These are phyloP conservation scores for Symmetrospora coprosmae DNA, from an alignment of 768 basidiomycete genomes.

Conservation along the genomic window DNA sequence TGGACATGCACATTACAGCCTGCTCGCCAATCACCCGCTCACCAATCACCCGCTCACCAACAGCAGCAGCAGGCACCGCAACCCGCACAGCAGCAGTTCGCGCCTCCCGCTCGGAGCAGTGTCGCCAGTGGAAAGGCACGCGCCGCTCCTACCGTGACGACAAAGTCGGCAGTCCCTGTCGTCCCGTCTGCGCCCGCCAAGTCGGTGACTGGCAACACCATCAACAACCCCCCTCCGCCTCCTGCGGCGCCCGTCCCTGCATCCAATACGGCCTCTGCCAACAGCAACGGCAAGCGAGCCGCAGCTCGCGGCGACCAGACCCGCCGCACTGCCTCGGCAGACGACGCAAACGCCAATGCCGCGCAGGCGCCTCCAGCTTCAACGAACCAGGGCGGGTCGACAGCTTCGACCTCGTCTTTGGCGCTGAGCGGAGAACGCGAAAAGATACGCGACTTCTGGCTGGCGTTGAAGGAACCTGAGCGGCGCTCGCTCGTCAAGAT, in stretches of 20 bases:
- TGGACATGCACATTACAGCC: too few relatives aligned
- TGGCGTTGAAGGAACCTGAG: constrained; percentile 75
- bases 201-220: constrained; percentile 8
- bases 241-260: constrained; percentile 9
- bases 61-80: constrained; percentile 35
- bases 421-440: constrained; percentile 74
- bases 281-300: too few relatives aligned
- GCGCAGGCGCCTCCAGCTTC: neutral
- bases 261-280: neutral
- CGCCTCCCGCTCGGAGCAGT: constrained; percentile 40
- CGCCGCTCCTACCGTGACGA: constrained; percentile 39
- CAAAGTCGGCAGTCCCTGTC: constrained; percentile 47
- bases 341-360: neutral
- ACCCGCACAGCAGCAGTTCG: too few relatives aligned
- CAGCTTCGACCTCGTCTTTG: constrained; percentile 27
- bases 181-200: constrained; percentile 17
- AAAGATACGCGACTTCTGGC: constrained; percentile 96
- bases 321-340: too few relatives aligned
- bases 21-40: neutral
- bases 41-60: constrained; percentile 35
- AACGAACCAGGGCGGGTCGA: neutral
- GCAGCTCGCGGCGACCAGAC: neutral
- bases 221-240: constrained; percentile 17
- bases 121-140: constrained; percentile 38
- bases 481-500: constrained; percentile 82